Conservation (phyloP, 2,329 filamentous ascomycete genomes). For the Colletotrichum destructivum region DNA sequence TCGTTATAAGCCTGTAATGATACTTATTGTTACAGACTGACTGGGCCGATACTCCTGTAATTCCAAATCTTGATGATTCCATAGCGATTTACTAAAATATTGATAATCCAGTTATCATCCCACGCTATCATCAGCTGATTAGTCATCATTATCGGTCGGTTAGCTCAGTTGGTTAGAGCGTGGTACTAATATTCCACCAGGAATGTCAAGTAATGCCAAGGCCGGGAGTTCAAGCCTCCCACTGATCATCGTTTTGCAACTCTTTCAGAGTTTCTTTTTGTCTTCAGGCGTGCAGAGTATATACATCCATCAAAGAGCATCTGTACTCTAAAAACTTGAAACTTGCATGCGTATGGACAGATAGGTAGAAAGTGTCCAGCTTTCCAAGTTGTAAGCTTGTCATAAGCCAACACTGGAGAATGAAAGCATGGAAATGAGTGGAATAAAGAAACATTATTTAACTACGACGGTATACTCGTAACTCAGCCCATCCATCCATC, state of each 20-base stretch:
- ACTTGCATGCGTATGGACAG: too few species aligned
- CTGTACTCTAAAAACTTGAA: too few species aligned
- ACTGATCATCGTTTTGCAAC: conserved; percentile 29
- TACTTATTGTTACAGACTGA: too few species aligned
- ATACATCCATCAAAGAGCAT: too few species aligned
- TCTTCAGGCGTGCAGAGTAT: too few species aligned
- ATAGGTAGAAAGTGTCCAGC: too few species aligned
- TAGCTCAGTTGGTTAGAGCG: conserved; percentile 41
- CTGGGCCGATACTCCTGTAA: too few species aligned
- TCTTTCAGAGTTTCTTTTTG: neutral
- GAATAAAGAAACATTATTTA: neutral
- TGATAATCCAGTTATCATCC: too few species aligned
- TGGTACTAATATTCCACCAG: conserved; percentile 34
- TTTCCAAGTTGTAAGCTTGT: neutral
- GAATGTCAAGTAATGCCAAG: conserved; percentile 35
- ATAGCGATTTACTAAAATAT: fast-evolving
- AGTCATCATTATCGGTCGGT: conserved; percentile 6
- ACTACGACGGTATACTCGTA: too few species aligned
- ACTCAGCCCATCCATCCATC: too few species aligned
- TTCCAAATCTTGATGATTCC: fast-evolving
- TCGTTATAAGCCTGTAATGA: too few species aligned
- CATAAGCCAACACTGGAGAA: too few species aligned
- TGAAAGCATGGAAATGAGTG: neutral
- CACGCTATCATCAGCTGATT: neutral
- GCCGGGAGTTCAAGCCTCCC: conserved; percentile 41